Conservation (phyloP, 805 yeast species). For the Metschnikowia hibisci region DNA sequence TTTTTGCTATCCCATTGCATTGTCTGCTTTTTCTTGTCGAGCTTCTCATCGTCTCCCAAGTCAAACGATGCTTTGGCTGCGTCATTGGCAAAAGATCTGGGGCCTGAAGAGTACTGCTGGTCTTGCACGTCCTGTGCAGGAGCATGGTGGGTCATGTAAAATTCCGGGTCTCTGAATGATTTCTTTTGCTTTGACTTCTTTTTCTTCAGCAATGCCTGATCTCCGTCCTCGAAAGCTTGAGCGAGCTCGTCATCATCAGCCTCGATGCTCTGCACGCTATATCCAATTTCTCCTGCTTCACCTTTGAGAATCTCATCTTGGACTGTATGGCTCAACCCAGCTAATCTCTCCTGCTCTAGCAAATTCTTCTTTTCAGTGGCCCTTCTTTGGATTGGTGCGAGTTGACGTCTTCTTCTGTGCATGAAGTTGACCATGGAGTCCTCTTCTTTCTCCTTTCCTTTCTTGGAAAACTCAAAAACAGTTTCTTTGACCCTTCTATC, state of each 20-base stretch:
- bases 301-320: conserved; percentile 69
- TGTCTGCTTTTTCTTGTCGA: conserved; percentile 63
- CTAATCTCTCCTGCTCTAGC: conserved; percentile 66
- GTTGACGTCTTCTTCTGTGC: conserved; percentile 79
- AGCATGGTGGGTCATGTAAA: conserved; percentile 85
- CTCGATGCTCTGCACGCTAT: conserved; percentile 35
- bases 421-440: conserved; percentile 74
- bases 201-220: conserved; percentile 31
- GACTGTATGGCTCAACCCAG: conserved; percentile 67
- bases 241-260: conserved; percentile 46
- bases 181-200: conserved; percentile 35
- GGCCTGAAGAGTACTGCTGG: conserved; percentile 52
- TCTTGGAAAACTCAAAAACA: conserved; percentile 78
- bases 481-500: conserved; percentile 78
- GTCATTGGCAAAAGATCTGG: conserved; percentile 68
- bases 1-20: conserved; percentile 92
- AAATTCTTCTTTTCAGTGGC: conserved; percentile 68
- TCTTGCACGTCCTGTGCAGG: conserved; percentile 79
- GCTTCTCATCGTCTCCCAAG: conserved; percentile 70
- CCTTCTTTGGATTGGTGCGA: conserved; percentile 81
- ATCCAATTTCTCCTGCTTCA: conserved; percentile 47
- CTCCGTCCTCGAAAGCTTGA: conserved; percentile 52
- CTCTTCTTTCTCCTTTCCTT: conserved; percentile 47
- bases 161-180: conserved; percentile 70
- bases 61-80: conserved; percentile 88